These are phyloP conservation scores for Entamoeba nuttalli DNA, from an alignment of 208 protist genomes.

Conservation along the genomic window DNA sequence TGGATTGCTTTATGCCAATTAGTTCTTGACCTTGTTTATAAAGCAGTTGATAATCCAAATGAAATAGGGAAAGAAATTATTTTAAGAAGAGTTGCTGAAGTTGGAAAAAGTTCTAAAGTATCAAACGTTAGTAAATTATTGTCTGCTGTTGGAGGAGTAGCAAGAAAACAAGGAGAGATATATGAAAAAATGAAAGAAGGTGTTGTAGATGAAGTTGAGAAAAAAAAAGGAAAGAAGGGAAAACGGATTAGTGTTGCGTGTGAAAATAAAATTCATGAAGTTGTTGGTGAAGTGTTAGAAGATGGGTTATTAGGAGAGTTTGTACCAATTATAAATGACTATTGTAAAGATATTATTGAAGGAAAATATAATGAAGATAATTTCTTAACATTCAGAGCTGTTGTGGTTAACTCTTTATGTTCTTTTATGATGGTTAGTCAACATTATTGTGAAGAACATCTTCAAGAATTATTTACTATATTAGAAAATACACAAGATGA, in stretches of 20 bases:
- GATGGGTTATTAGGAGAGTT: not conserved
- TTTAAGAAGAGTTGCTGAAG: not conserved
- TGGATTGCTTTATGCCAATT: not conserved
- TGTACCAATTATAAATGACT: not conserved
- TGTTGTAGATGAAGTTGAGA: not conserved
- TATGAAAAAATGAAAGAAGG: not conserved
- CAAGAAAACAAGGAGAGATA: not conserved
- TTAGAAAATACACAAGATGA: not conserved
- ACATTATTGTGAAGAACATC: not conserved
- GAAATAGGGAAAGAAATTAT: not conserved
- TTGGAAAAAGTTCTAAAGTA: not conserved
- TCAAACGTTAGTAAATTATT: not conserved
- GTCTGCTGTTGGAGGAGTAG: not conserved
- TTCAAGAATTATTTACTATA: not conserved
- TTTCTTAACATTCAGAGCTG: not conserved
- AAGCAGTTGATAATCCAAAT: not conserved
- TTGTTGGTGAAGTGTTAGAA: not conserved
- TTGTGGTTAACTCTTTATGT: not conserved
- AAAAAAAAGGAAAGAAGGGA: not conserved
- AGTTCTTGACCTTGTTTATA: not conserved
- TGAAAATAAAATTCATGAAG: not conserved
- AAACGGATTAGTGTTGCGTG: not conserved
- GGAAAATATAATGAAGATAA: not conserved
- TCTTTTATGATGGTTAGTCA: not conserved
- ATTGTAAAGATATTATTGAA: not conserved